Base-by-base conservation (phyloP, 2,329 filamentous ascomycete species). In the Aspergillus latus region DNA sequence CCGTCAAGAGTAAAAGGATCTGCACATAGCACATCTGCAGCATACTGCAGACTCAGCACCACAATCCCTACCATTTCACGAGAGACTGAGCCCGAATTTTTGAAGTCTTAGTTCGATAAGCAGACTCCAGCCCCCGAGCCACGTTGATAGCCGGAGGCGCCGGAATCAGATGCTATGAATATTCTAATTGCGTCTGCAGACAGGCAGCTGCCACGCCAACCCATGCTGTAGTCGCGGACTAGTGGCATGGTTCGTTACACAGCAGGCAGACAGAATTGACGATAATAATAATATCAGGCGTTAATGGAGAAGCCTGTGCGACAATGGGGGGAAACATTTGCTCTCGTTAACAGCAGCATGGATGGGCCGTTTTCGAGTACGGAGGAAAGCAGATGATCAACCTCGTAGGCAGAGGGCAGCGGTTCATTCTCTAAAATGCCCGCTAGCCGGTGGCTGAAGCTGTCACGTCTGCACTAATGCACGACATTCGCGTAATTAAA, bases 401-500 rank as follows among this genome's bases (percentile, higher is more conserved):
- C 7, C 32, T 34, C 32, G 32, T 8, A 5, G 32, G 32, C 21
- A 21, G 21, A 21, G 10, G 32, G 32, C 10, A 34, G 32, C 32
- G 32, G 32, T 34, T 34, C 10, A 34, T 34, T 34, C 16, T 15
- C 9, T 32, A 28, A 30, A 36, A 56, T 59, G 30, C 37, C 34
- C 15, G 28, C 10, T 29, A 21, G 21, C 49, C 13, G 40, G 45
- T 60, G 49, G 56, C 62, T 60, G 39, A 42, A 6, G 47, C 16
- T 32, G 7, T 16, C 32, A 40, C 34, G 29, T 28, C 36, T 44
- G 47, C 56, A 58, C 61, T 62, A 63, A 63, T 63, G 61, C 61
- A 63, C 52, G 53, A 57, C 56, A 63, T 47, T 21, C 15, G 28
- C 13, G 60, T 43, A 32, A 26, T 50, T 49, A 45, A 30, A 29